Conservation (phyloP, 164 flowering plant genomes). For the Stephania yunnanensis region DNA sequence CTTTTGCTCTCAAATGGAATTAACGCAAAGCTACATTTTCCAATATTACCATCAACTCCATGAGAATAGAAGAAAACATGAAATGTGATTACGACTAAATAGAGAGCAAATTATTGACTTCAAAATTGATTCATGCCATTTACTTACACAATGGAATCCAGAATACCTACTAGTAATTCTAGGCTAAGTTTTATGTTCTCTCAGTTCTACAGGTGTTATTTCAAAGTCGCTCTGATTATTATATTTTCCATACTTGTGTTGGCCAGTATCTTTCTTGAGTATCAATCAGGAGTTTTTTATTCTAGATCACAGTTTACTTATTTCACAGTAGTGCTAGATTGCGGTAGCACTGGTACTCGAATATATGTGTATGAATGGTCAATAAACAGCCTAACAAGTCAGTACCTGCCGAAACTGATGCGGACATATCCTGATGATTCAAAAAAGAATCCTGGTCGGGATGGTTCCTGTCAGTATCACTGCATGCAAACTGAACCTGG, state of each 20-base stretch:
- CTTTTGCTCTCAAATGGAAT: not conserved
- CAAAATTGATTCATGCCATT: not conserved
- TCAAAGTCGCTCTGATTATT: conserved; percentile 19
- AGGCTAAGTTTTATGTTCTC: not conserved
- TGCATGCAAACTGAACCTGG: conserved; percentile 78
- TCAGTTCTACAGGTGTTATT: conserved; percentile 3
- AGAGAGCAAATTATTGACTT: not conserved
- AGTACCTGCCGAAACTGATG: conserved; percentile 36
- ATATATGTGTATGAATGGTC: conserved; percentile 56
- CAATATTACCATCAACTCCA: no score
- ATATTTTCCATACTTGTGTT: conserved; percentile 18
- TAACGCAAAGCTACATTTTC: not conserved
- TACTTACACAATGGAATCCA: conserved; percentile 7
- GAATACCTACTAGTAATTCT: not conserved
- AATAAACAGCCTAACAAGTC: conserved; percentile 8
- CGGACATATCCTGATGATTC: conserved; percentile 43
- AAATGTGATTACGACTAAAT: no score
- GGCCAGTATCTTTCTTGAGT: conserved; percentile 15
- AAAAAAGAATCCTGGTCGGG: conserved; percentile 18
- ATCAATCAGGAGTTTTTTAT: conserved; percentile 2
- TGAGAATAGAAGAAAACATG: not conserved
- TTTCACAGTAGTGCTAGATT: conserved; percentile 59
- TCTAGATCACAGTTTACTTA: conserved; percentile 17
- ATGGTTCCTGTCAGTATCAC: conserved; percentile 44
- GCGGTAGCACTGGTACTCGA: conserved; percentile 76